Base-by-base conservation (phyloP, 192 early-diverging fungal species). In the Backusella liffmaniae region DNA sequence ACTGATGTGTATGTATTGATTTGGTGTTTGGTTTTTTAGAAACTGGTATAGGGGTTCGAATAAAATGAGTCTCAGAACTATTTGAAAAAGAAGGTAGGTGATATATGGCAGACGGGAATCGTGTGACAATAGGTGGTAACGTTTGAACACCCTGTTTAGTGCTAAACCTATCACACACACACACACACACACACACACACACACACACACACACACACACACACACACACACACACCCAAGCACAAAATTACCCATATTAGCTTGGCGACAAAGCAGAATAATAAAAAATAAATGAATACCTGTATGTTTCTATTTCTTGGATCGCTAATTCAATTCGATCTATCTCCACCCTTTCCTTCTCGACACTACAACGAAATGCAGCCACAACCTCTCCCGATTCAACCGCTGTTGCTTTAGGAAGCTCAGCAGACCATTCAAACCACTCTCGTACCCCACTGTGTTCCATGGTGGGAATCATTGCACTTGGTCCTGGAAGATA, bases 311-410 rank as follows among this genome's bases (percentile, higher is more conserved):
- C 81, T 35, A 79, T 49, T 29, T 82, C 70, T 69, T 82, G 73
- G 32, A 82, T 70, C 10, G 46, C 34, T 15, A 79, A 70, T 69
- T 82, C 81, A 35, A 79, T 70, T 34, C 66, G 39, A 39, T 66
- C 59, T 0, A 82, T 74, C 44, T 82, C 81, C 37, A 82, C 74
- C 18, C 70, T 56, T 59, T 82, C 81, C 26, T 82, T 82, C 39
- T 82, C 81, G 2, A 78, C 77, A 51, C 81, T 82, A 75, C 81
- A 82, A 8, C 77, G 73, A n/a, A 75, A 69, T 32, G 77, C 77
- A n/a, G 79, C 51, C 5, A 79, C 77, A 2, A 78, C 66, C 42
- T 82, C 81, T 18, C 81, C 81, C 13, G 77, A 70, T 46, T 82
- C 81, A 59, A 82, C 66, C 5, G 81, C 77, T 10, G 69, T 62